A percentile compares a stretch with the other conserved stretches of the same genome.
These are phyloP conservation scores for Coleophoma crateriformis DNA, from an alignment of 2,329 filamentous ascomycete genomes.

Conservation along the genomic window DNA sequence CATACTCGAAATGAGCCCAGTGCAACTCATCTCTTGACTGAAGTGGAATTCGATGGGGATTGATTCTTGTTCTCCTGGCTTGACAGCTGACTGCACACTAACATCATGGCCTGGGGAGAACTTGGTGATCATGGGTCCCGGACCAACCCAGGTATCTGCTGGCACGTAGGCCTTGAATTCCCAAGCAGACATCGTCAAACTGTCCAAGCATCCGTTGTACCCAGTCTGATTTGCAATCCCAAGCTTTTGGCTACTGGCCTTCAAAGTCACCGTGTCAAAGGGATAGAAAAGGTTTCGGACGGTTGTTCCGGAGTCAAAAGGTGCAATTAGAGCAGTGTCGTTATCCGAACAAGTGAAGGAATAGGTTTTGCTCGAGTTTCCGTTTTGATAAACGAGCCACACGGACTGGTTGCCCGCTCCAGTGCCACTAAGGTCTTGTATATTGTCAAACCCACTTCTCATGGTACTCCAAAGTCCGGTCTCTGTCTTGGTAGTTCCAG, in stretches of 20 bases:
- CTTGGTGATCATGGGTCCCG: slow-evolving; percentile 48
- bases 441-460: slow-evolving; percentile 33
- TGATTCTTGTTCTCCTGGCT: slow-evolving; percentile 27
- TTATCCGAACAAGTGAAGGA: slow-evolving; percentile 44
- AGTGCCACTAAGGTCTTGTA: slow-evolving; percentile 45
- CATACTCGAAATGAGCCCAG: slow-evolving; percentile 42
- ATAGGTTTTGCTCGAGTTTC: slow-evolving; percentile 41
- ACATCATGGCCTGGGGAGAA: slow-evolving; percentile 51
- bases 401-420: slow-evolving; percentile 30
- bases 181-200: slow-evolving; percentile 43
- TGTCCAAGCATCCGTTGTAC: slow-evolving; percentile 53
- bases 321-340: slow-evolving; percentile 42
- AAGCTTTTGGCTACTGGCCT: slow-evolving; percentile 16
- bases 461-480: slow-evolving; percentile 55
- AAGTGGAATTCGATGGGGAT: slow-evolving; percentile 47
- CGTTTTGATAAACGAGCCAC: slow-evolving; percentile 39
- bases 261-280: slow-evolving; percentile 48
- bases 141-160: slow-evolving; percentile 39
- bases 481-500: slow-evolving; percentile 44
- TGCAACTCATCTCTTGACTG: slow-evolving; percentile 54
- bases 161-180: slow-evolving; percentile 55
- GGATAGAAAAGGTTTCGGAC: slow-evolving; percentile 58
- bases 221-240: slow-evolving; percentile 27
- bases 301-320: slow-evolving; percentile 44
- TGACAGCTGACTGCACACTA: slow-evolving; percentile 39